Base-by-base conservation (phyloP, 352 stramenopile species). In the Peronospora destructor region DNA sequence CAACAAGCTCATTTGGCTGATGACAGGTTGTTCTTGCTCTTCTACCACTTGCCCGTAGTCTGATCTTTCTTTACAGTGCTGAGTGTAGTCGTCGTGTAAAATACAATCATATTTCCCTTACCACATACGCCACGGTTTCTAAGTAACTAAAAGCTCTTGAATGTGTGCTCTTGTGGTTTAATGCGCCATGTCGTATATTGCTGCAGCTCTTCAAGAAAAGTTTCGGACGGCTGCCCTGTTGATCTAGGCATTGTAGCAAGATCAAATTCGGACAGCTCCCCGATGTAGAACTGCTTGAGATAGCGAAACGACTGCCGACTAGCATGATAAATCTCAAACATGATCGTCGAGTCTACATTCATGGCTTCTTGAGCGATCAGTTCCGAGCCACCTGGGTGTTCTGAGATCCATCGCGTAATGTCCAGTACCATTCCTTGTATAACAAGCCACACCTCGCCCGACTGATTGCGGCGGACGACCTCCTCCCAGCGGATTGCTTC, bases 321-420 rank as follows among this genome's bases (percentile, higher is more conserved):
- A 11, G 85, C 82, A 64, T 96, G 86, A 53, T 94, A 95, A 29
- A 95, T 91, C 68, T 96, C 86, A 64, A 96, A 96, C 73, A 96
- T 90, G 37, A 91, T 68, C 0, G 84, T 93, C 26, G 72, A 87
- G 37, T 96, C 86, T 26, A 94, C 70, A 49, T 94, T 93, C 45
- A 96, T 70, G 4, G 84, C 86, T 49, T 96, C 77, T 11, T 80
- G 65, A 0, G 74, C 79, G 46, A 96, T 94, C 42, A 96, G 74
- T 14, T 84, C 68, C 0, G 80, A 87, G 0, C 86, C 84, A 7
- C 86, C 84, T 0, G 85, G 86, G 52, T 96, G 84, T 45, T 95
- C 83, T 1, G 79, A 76, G 14, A 96, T 69, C 86, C 86, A 96
- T 8, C 83, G 68, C 23, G 84, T 93, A 41, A 96, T 84, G 44